Conservation (phyloP, 1,284 basidiomycete species). For the Neonothopanus nambi region DNA sequence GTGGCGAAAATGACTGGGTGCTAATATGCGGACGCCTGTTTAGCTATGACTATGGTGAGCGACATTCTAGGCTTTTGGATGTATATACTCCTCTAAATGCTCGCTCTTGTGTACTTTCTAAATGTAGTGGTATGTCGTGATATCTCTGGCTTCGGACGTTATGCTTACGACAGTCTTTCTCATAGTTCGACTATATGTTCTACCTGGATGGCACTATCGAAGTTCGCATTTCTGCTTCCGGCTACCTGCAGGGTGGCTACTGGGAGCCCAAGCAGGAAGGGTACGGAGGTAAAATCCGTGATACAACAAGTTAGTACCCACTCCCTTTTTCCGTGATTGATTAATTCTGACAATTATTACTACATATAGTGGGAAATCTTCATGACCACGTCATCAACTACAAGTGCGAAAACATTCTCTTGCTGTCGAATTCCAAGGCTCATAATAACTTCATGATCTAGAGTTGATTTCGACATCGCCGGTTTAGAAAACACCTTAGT, state of each 20-base stretch:
- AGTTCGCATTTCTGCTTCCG: conserved; percentile 63
- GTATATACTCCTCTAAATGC: not conserved
- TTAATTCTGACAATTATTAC: conserved; percentile 17
- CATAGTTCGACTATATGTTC: conserved; percentile 65
- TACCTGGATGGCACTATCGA: conserved; percentile 67
- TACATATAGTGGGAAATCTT: conserved; percentile 57
- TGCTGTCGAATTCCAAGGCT: conserved; percentile 11
- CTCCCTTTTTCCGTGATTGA: too few relatives aligned
- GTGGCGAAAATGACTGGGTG: not conserved
- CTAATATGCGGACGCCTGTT: not conserved
- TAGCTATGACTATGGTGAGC: conserved; percentile 57
- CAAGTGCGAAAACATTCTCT: conserved; percentile 32
- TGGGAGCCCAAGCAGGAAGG: conserved; percentile 50
- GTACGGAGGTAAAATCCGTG: conserved; percentile 58
- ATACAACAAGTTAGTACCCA: conserved; percentile 48
- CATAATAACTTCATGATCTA: conserved; percentile 1
- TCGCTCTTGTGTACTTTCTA: conserved; percentile 1
- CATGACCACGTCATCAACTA: conserved; percentile 73
- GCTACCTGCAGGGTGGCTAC: conserved; percentile 65
- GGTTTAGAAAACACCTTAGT: conserved; percentile 61
- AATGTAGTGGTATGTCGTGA: conserved; percentile 35
- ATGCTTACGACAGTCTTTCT: conserved; percentile 9
- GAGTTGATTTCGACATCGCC: conserved; percentile 61
- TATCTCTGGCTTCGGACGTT: not conserved
- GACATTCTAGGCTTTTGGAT: not conserved